phyloP scores from a whole-genome alignment of 140 eudicot genomes.

The Cichorium intybus region DNA sequence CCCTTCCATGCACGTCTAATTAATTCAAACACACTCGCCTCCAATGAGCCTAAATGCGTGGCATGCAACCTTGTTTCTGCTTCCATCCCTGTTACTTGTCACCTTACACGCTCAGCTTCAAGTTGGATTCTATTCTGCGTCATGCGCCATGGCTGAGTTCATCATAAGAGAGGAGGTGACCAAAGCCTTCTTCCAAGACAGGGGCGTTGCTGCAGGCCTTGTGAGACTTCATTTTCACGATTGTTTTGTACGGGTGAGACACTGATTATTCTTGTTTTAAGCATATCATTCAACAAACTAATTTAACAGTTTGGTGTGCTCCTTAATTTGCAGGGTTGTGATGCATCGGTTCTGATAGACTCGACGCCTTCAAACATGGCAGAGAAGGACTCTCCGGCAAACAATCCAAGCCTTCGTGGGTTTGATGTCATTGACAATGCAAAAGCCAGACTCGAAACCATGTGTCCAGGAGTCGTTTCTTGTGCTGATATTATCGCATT shows the following conservation, averaged over 20 bases:
- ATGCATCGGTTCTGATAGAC: constrained; percentile 68
- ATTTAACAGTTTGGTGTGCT: not conserved
- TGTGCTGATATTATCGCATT: constrained; percentile 69
- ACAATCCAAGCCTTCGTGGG: constrained; percentile 56
- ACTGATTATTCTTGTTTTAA: not conserved
- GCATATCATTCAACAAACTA: not conserved
- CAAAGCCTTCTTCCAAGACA: constrained; percentile 33
- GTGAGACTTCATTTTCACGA: constrained; percentile 73
- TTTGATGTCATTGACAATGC: constrained; percentile 20
- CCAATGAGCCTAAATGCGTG: too few relatives aligned
- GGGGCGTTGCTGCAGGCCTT: constrained; percentile 62
- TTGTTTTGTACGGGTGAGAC: constrained; percentile 64
- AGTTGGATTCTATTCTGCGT: constrained; percentile 42
- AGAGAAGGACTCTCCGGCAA: constrained; percentile 65
- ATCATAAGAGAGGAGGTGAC: constrained; percentile 48
- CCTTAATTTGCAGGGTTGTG: constrained; percentile 51
- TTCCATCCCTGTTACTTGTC: not conserved
- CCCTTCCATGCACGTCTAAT: too few relatives aligned
- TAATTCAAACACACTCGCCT: too few relatives aligned
- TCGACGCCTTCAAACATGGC: constrained; percentile 55
- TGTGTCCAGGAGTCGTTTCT: constrained; percentile 48
- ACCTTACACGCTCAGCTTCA: constrained; percentile 47
- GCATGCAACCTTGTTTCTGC: too few relatives aligned
- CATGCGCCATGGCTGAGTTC: constrained; percentile 53
- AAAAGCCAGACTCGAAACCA: constrained; percentile 48